phyloP scores from a whole-genome alignment of 345 rosid genomes.

The Erysimum cheiranthoides region DNA sequence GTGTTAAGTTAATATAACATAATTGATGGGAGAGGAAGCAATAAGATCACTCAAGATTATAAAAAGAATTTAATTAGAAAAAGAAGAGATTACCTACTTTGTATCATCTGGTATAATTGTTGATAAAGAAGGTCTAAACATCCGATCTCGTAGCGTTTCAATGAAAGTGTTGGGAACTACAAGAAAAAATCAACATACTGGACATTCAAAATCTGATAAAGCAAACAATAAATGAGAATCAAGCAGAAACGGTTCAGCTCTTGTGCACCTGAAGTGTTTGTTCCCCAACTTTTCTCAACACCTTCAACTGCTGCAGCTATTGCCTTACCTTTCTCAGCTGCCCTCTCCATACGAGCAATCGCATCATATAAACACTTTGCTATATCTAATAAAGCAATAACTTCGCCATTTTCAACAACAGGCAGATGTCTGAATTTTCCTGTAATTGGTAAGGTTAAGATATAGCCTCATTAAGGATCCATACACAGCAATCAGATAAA shows the following conservation, averaged over 20 bases:
- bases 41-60: conserved; percentile 13
- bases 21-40: conserved; percentile 1
- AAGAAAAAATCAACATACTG: conserved; percentile 25
- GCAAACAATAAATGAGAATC: background rate
- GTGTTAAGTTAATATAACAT: conserved; percentile 21
- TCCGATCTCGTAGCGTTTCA: conserved; percentile 88
- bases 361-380: conserved; percentile 99
- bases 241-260: background rate
- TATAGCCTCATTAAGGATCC: conserved; percentile 30
- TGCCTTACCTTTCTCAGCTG: conserved; percentile 98
- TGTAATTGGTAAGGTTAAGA: conserved; percentile 41
- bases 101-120: conserved; percentile 85
- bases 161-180: conserved; percentile 85
- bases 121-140: conserved; percentile 93
- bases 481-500: background rate
- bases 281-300: conserved; percentile 91
- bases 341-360: conserved; percentile 99
- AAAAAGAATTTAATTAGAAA: conserved; percentile 12
- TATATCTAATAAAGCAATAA: conserved; percentile 94
- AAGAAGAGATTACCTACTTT: conserved; percentile 93
- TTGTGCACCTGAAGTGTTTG: conserved; percentile 75
- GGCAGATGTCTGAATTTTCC: conserved; percentile 99
- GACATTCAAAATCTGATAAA: background rate
- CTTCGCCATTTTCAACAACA: conserved; percentile 99
- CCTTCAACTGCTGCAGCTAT: conserved; percentile 99